Base-by-base conservation (phyloP, 164 flowering plant species). In the Magnolia kwangsiensis region DNA sequence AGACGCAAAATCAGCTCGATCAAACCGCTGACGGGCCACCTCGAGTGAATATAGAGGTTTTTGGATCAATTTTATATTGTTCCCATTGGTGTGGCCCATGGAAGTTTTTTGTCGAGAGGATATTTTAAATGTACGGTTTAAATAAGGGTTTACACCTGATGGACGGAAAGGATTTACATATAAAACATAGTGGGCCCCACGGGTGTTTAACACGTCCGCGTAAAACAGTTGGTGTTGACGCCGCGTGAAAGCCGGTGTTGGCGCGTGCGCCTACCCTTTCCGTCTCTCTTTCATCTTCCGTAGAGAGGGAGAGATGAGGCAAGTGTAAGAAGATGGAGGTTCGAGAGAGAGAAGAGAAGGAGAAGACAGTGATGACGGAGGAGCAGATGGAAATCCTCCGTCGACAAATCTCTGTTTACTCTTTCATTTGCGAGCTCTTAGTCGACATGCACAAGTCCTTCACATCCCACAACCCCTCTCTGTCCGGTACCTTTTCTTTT, bases 381-480 rank as follows among this genome's bases (percentile, higher is more conserved):
- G 98, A 94, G 76, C 98, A 94, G 79, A 81, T 94, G 88, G 95
- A 94, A 77, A 72, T 89, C n/a, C 86, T 94, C 1, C 75, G 92
- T 18, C 82, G 80, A 27, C 98, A 94, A 84, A 92, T 94, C 70
- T 85, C 94, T 49, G 90, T 85, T 67, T 94, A 91, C 70, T 88
- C 93, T 18, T 80, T 90, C 81, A 91, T 94, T 61, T 92, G 90
- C 71, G 91, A 92, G 55, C 90, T 85, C 75, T 95, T 94, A 59
- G 91, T 91, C 10, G 89, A 91, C 84, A 85, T 90, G 91, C 94
- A 91, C 74, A 90, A 87, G 74, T 72, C 91, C 69, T 69, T 90
- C 72, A 82, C 91, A 65, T 76, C 90, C 29, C 92, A 90, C 24
- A 91, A 88, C 51, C 90, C 87, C 50, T 75, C 72, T 77, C 84